Base-by-base conservation (phyloP, 306 rosid genomes). In the Sicyos edulis region DNA sequence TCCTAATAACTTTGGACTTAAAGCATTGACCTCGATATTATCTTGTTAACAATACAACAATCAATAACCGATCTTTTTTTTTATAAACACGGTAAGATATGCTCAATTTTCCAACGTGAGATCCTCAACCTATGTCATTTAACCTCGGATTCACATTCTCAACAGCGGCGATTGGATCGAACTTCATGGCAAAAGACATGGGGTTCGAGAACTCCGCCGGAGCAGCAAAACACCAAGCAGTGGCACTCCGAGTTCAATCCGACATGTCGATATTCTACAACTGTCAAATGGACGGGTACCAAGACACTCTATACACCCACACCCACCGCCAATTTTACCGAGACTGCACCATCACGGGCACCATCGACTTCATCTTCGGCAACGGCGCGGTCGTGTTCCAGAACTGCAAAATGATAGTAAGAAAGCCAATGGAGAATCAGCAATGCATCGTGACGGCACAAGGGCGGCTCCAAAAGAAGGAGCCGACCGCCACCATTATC, bases 161-260 rank as follows among this genome's bases (percentile, higher is more conserved):
- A 32, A 3, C 53, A 49, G 53, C 79, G 7, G 89, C 83, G 19
- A 68, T 84, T 4, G 96, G 84, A 37, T 56, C 34, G 37, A 81
- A 82, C 84, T 92, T 92, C 85, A 81, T 86, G 7, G 96, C 85
- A 0, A 84, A 84, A 57, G 72, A 79, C 70, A 64, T 89, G 0
- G 88, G 95, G 3, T 83, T 92, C 45, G 90, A 86, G 83, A 86
- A 86, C 82, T 14, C 84, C 0, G 90, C 90, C 0, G 90, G 90
- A 60, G 32, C 84, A 3, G 14, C 4, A 1, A 84, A 82, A 55
- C 87, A 83, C 65, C 87, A 86, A 34, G 87, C 87, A 0, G 87
- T 83, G 42, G 90, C 87, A 1, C 85, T 86, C 1, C 76, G 84
- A 11, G 84, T 81, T 14, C 78, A 81, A 19, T 79, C 87, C 0